Base-by-base conservation (phyloP, 176 grass and related monocot genomes). In the Saccharum officinarum region DNA sequence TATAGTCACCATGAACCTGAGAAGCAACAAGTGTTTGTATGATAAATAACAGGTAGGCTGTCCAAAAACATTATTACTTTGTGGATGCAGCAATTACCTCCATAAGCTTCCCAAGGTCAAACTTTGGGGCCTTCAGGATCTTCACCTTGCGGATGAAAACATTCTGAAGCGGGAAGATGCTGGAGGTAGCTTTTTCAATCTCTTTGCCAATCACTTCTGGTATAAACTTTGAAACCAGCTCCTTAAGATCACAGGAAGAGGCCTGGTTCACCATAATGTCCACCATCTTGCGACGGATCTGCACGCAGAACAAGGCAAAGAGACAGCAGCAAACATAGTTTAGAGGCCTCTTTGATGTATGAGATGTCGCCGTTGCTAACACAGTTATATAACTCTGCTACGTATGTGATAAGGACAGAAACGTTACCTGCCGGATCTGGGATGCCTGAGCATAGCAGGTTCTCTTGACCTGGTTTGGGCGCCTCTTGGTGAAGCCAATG, bases 241-340 rank as follows among this genome's bases (percentile, higher is more conserved):
- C 95, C 77, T 98, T 98, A 11, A 98, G 61, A 73, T 98, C 95
- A 61, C 95, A 98, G 2, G 89, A 75, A 8, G 95, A 78, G 64
- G 93, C 85, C 55, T 98, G 95, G 87, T 86, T 93, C 7, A 82
- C 87, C 95, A 98, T 98, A 45, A 98, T 98, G 55, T 98, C 95
- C 52, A 92, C 92, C 95, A 98, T 98, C 77, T 98, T 98, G 6
- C 91, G 87, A 36, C 95, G 89, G 16, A 98, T 98, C 95, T 98
- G 50, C n/a, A 77, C 0, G 18, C 41, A 85, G 1, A 85, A 41
- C 11, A 71, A 18, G 41, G 55, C 10, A 22, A 18, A 40, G 1
- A 81, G 81, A 31, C 30, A 76, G 11, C 38, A 76, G 17, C 49
- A 54, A 54, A 54, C 49, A 54, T 54, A 54, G 49, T 49, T 49